Evolutionary conservation across 2,329 filamentous ascomycete genomes (phyloP).

Genomic region (Colletotrichum australisinense): DNA sequence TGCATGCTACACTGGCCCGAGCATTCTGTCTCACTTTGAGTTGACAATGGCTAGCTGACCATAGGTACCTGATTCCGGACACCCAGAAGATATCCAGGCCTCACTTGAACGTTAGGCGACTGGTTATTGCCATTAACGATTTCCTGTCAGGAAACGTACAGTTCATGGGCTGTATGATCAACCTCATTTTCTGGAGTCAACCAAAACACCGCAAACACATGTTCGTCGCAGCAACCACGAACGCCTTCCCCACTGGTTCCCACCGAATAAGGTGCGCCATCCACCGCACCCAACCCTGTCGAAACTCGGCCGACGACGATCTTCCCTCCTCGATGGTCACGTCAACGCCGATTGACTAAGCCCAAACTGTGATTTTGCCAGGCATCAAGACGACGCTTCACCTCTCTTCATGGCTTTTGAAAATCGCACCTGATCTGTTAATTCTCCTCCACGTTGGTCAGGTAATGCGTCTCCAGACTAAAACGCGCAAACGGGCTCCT

Average conservation of each 20-base stretch:
- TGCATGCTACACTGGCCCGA: constrained; percentile 17
- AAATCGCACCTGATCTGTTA: not conserved
- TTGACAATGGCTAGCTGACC: not conserved
- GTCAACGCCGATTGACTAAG: constrained; percentile 7
- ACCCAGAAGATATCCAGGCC: not conserved
- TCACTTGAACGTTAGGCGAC: not conserved
- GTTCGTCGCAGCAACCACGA: constrained; percentile 24
- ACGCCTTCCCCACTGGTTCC: constrained; percentile 30
- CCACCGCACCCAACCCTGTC: constrained; percentile 21
- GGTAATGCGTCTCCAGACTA: constrained; percentile 38
- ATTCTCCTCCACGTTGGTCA: constrained; percentile 35
- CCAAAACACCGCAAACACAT: constrained; percentile 7
- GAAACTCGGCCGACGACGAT: constrained; percentile 22
- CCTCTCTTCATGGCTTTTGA: not conserved
- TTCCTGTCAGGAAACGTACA: not conserved
- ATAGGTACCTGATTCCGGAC: not conserved
- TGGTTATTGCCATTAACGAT: not conserved
- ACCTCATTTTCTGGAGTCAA: not conserved
- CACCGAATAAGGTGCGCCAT: constrained; percentile 33
- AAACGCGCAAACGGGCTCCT: constrained; percentile 40
- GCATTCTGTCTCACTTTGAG: constrained; percentile 12
- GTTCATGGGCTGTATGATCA: not conserved
- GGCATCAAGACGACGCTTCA: not conserved
- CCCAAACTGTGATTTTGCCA: not conserved
- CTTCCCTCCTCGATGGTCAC: not conserved